phyloP scores from a whole-genome alignment of 2,329 filamentous ascomycete genomes.

The Xylariaceae sp. region DNA sequence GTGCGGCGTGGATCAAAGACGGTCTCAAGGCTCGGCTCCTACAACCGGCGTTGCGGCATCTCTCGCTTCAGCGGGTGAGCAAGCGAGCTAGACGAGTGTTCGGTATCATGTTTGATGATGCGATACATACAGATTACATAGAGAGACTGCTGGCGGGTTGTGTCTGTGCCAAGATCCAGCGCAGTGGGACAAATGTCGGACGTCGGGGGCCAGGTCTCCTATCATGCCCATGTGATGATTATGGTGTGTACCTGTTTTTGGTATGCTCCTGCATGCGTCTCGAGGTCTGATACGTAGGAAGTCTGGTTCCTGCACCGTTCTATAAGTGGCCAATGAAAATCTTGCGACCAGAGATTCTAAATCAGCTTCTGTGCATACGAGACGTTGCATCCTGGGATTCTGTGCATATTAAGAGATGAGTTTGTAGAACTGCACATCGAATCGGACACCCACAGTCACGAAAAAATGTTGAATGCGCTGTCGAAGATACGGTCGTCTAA shows the following conservation, averaged over 20 bases:
- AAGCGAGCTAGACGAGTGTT: too few species aligned
- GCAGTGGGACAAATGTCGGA: background rate
- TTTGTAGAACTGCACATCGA: background rate
- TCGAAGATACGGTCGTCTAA: too few species aligned
- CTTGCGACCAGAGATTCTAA: background rate
- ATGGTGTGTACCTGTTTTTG: constrained; percentile 9
- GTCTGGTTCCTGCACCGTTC: constrained; percentile 6
- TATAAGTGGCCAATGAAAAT: constrained; percentile 4
- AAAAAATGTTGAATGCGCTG: too few species aligned
- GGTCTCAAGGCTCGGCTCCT: too few species aligned
- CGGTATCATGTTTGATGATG: too few species aligned
- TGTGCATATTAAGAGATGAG: constrained; percentile 1
- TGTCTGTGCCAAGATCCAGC: background rate
- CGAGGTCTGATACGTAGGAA: constrained; percentile 11
- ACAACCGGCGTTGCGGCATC: too few species aligned
- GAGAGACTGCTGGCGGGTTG: too few species aligned
- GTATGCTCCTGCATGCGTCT: constrained; percentile 3
- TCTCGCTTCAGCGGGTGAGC: too few species aligned
- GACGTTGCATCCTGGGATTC: constrained; percentile 14
- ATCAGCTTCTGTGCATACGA: constrained; percentile 5
- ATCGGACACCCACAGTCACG: background rate
- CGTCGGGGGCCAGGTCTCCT: constrained; percentile 4
- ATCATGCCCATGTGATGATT: background rate
- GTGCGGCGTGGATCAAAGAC: too few species aligned
- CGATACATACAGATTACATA: too few species aligned